phyloP scores from a whole-genome alignment of 441 rosid genomes.

The Dalechampia spathulata region DNA sequence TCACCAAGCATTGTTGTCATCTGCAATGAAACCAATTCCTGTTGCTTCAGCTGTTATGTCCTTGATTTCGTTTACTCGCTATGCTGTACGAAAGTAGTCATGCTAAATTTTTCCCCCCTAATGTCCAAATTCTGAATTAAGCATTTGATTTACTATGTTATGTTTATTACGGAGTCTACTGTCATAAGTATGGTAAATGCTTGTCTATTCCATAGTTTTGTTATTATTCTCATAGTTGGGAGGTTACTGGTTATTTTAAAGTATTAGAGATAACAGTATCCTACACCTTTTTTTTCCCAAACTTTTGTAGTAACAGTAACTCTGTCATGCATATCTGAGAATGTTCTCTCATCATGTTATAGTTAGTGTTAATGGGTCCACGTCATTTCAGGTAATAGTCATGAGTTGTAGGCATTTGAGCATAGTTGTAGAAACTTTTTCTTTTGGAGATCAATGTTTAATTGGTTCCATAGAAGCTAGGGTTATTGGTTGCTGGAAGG shows the following conservation, averaged over 20 bases:
- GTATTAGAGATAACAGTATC: background rate
- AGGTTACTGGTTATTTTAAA: background rate
- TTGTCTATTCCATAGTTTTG: background rate
- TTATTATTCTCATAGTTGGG: background rate
- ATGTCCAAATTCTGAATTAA: background rate
- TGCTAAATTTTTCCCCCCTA: background rate
- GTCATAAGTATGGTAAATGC: background rate
- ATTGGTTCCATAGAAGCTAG: background rate
- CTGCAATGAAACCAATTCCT: slow-evolving; percentile 64
- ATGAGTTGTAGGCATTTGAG: background rate
- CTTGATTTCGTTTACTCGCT: slow-evolving; percentile 59
- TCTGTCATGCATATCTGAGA: background rate
- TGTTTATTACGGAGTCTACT: background rate
- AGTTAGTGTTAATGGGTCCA: background rate
- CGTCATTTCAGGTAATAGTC: background rate
- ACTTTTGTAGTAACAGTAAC: background rate
- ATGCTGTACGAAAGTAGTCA: slow-evolving; percentile 49
- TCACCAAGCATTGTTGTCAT: slow-evolving; percentile 75
- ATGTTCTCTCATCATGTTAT: slow-evolving; percentile 1
- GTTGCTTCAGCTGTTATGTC: slow-evolving; percentile 73
- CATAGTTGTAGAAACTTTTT: background rate
- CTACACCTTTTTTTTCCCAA: background rate
- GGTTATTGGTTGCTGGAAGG: slow-evolving; percentile 5
- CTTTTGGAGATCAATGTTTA: background rate
- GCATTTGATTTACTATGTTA: background rate